These are phyloP conservation scores for Ceratorhiza oryzae-sativae DNA, from an alignment of 1,284 basidiomycete species.

Conservation along the genomic window DNA sequence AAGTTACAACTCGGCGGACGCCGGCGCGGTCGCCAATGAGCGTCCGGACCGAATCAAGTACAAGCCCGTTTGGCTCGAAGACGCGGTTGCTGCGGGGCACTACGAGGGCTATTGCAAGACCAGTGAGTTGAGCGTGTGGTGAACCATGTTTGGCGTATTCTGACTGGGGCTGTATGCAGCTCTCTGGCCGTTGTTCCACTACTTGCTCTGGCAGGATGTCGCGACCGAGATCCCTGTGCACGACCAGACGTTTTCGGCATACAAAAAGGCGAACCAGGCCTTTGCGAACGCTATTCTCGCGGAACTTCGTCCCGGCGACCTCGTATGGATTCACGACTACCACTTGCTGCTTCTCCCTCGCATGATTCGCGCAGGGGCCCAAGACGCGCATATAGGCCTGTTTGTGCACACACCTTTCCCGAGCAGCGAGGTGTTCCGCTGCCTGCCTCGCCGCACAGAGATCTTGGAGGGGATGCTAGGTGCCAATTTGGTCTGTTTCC, in stretches of 20 bases:
- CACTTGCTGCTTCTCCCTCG: conserved; percentile 65
- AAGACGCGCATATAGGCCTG: conserved; percentile 84
- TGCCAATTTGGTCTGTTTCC: conserved; percentile 97
- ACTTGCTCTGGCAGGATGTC: conserved; percentile 96
- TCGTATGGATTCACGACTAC: conserved; percentile 82
- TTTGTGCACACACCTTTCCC: conserved; percentile 99
- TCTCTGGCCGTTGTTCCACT: conserved; percentile 98
- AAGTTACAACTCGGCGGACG: conserved; percentile 64
- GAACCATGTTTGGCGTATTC: conserved; percentile 4
- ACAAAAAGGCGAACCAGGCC: conserved; percentile 83
- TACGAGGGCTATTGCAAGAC: conserved; percentile 99
- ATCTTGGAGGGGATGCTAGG: conserved; percentile 98
- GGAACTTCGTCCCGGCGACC: conserved; percentile 87
- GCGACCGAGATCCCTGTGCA: conserved; percentile 78
- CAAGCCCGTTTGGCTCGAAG: conserved; percentile 91
- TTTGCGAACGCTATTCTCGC: conserved; percentile 81
- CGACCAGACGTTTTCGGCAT: conserved; percentile 87
- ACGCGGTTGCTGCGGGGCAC: conserved; percentile 88
- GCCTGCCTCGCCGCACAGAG: conserved; percentile 87
- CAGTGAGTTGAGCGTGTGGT: conserved; percentile 61
- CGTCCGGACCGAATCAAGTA: conserved; percentile 67
- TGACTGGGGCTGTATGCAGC: conserved; percentile 57
- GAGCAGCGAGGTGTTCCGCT: conserved; percentile 94
- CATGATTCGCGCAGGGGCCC: conserved; percentile 66
- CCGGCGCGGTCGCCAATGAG: conserved; percentile 56